A percentile compares a stretch with the other conserved stretches of the same genome.
phyloP scores from a whole-genome alignment of 192 early-diverging fungal genomes.

The Gryganskiella cystojenkinii region DNA sequence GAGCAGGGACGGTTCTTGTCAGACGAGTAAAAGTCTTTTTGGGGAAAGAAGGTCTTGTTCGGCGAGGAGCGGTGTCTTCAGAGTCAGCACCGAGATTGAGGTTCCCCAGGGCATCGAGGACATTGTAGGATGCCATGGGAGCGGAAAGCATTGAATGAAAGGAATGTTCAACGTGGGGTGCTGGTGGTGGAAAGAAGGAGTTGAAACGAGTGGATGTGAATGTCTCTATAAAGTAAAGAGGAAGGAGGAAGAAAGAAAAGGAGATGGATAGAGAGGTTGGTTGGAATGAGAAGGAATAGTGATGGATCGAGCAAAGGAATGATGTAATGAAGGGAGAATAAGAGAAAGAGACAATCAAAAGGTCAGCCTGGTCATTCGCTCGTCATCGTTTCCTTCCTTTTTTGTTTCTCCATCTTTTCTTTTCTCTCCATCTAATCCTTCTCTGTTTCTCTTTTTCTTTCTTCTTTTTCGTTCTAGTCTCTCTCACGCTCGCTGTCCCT shows the following conservation, averaged over 20 bases:
- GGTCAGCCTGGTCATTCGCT: no score
- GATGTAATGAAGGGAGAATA: not conserved
- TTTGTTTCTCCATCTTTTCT: slow-evolving; percentile 12
- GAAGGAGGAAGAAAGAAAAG: not conserved
- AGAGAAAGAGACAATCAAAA: not conserved
- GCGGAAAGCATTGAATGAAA: slow-evolving; percentile 54
- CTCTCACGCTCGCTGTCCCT: not conserved
- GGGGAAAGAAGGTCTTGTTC: not conserved
- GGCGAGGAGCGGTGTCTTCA: no score
- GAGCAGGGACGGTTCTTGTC: not conserved
- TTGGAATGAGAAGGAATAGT: no score
- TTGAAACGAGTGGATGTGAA: not conserved
- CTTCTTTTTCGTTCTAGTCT: not conserved
- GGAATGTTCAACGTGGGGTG: slow-evolving; percentile 93
- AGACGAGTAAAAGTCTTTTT: slow-evolving; percentile 19
- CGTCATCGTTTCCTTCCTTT: not conserved
- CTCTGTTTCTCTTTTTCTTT: not conserved
- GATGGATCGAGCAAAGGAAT: no score
- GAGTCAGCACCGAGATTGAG: slow-evolving; percentile 4
- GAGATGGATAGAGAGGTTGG: not conserved
- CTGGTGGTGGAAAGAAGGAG: slow-evolving; percentile 46
- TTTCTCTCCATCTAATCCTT: no score
- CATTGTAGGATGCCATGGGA: slow-evolving; percentile 3
- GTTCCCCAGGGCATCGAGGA: slow-evolving; percentile 1
- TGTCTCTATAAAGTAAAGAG: not conserved